Percentiles rank a stretch among this genome's conserved stretches.
Evolutionary conservation across 1,284 basidiomycete genomes (phyloP).

Genomic region (Ganoderma boninense): DNA sequence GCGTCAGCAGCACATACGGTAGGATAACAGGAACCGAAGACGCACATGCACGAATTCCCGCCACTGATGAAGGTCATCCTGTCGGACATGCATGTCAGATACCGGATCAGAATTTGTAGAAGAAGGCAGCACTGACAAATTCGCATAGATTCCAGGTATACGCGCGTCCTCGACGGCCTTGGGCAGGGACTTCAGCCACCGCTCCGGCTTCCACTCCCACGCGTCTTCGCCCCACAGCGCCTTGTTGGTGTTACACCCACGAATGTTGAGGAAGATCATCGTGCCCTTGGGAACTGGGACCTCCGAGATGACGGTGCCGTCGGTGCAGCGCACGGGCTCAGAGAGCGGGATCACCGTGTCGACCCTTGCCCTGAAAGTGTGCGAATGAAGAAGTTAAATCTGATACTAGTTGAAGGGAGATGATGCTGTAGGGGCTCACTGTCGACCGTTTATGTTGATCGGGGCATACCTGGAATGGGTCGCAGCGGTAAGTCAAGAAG

Average conservation of each 20-base stretch:
- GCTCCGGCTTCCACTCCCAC: conserved; percentile 53
- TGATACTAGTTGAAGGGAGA: conserved; percentile 12
- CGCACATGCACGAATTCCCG: conserved; percentile 42
- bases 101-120: too few species aligned
- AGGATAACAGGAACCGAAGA: neutral
- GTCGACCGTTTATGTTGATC: neutral
- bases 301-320: conserved; percentile 45
- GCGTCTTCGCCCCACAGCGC: conserved; percentile 66
- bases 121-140: conserved; percentile 27
- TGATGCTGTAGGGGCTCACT: neutral
- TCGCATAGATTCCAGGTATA: conserved; percentile 34
- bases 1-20: neutral
- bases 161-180: conserved; percentile 27
- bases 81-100: neutral
- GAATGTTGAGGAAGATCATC: conserved; percentile 53
- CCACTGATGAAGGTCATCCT: conserved; percentile 47
- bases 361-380: conserved; percentile 26
- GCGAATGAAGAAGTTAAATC: neutral
- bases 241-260: conserved; percentile 52
- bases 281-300: conserved; percentile 56
- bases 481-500: too few species aligned
- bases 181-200: conserved; percentile 39
- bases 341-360: conserved; percentile 36
- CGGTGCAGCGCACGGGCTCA: conserved; percentile 29
- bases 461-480: neutral